A percentile compares a stretch with the other conserved stretches of the same genome.
Conservation (phyloP, 768 basidiomycete genomes). For the Calocybe indica region DNA sequence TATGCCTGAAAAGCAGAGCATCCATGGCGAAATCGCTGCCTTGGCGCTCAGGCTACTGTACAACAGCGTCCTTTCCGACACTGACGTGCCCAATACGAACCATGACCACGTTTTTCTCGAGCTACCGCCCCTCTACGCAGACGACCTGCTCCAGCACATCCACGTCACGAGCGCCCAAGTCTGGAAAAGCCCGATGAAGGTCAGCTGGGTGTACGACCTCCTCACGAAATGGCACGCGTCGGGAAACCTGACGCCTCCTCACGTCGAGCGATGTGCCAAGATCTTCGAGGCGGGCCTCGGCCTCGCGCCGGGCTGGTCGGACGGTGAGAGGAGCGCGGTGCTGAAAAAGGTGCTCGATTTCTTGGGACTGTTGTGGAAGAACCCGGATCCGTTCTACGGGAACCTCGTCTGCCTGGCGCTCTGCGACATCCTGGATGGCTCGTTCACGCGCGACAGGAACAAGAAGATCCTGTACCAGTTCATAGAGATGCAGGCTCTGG, state of each 20-base stretch:
- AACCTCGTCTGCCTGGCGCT: constrained; percentile 1
- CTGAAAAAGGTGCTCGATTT: constrained; percentile 3
- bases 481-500: constrained; percentile 4
- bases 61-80: background rate
- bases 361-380: constrained; percentile 2
- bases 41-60: constrained; percentile 4
- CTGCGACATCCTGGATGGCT: constrained; percentile 2
- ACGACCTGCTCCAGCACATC: constrained; percentile 1
- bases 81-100: constrained; percentile 1
- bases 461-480: constrained; percentile 1
- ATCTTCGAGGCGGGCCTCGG: background rate
- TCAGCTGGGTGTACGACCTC: constrained; percentile 3
- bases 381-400: constrained; percentile 5
- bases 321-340: background rate
- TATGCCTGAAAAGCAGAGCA: background rate
- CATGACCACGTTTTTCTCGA: constrained; percentile 4
- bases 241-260: background rate
- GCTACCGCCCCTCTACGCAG: constrained; percentile 2
- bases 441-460: background rate
- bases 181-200: background rate
- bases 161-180: background rate
- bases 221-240: constrained; percentile 1
- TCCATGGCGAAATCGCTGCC: constrained; percentile 1
- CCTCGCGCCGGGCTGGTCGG: background rate
- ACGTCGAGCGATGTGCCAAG: background rate